A percentile compares a stretch with the other conserved stretches of the same genome.
phyloP scores from a whole-genome alignment of 2,329 filamentous ascomycete genomes.

The Pseudogymnoascus sp. region DNA sequence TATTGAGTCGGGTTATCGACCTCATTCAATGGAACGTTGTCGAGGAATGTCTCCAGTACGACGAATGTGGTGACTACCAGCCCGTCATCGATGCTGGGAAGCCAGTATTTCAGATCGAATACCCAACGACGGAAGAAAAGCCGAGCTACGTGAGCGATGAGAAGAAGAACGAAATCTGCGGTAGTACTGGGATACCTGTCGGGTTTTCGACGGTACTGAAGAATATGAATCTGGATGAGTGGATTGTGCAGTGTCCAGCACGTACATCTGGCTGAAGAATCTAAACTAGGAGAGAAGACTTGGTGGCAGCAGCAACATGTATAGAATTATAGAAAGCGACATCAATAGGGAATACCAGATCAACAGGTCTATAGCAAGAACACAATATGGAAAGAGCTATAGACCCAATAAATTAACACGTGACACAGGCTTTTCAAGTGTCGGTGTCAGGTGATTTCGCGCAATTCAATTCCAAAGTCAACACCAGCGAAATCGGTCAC shows the following conservation, averaged over 20 bases:
- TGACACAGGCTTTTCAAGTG: background rate
- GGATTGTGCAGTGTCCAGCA: conserved; percentile 2
- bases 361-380: background rate
- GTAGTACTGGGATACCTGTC: background rate
- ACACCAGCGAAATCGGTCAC: background rate
- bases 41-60: conserved; percentile 56
- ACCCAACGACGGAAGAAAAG: conserved; percentile 38
- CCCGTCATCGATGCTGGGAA: conserved; percentile 53
- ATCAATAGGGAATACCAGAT: background rate
- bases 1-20: background rate
- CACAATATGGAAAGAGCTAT: background rate
- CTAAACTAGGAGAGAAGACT: background rate
- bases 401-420: background rate
- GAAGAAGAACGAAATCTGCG: background rate
- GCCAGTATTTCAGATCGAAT: conserved; percentile 67
- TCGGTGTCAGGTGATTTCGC: background rate
- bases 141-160: conserved; percentile 2
- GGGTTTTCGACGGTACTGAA: conserved; percentile 1
- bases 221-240: conserved; percentile 5
- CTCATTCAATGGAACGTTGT: conserved; percentile 1
- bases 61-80: conserved; percentile 51
- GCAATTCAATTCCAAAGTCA: background rate
- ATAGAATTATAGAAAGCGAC: background rate
- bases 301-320: background rate
- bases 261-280: background rate